Base-by-base conservation (phyloP, 805 yeast genomes). In the Lipomyces sp. region DNA sequence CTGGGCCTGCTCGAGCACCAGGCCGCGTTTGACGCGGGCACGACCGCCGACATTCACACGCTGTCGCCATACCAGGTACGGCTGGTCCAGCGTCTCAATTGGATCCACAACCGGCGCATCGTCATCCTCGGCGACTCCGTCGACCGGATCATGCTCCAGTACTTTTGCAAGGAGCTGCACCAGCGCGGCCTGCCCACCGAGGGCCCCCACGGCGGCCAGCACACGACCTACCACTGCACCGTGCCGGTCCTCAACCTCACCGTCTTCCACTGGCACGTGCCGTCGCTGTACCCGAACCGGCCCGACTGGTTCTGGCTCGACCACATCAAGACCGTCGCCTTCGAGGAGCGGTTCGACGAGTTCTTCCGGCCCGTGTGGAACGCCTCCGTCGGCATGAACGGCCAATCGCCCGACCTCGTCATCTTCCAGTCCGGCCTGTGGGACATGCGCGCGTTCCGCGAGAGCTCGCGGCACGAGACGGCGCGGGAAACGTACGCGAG, bases 251-350 rank as follows among this genome's bases (percentile, higher is more conserved):
- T 55, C 21, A 55, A 55, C 33, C 33, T 51, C 42, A 55, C 59
- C 2, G 52, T 52, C 33, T 44, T 29, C 36, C 53, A 47, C 36
- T 55, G 59, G 59, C 59, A 55, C 26, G 47, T 52, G 19, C 47
- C 59, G 18, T 47, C 57, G 14, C 14, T 52, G 32, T 52, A 52
- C 42, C 46, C 57, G 18, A 32, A 39, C 37, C 54, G 54, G 14
- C 59, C 59, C 6, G 13, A 38, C 8, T 55, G 59, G 59, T 55
- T 47, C 48, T 55, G 59, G 59, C 39, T 55, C 14, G 36, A 39
- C 18, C 43, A 47, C 39, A 44, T 55, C 37, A 51, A 52, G 34
- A n/a, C 16, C 4, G 48, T 55, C 31, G 51, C 57, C 14, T 55
- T 51, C 36, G 59, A 55, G 28, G 59, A 55, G 29, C 41, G 59